A percentile compares a stretch with the other conserved stretches of the same genome.
phyloP scores from a whole-genome alignment of 768 basidiomycete species.

The Boletus subcaerulescens region DNA sequence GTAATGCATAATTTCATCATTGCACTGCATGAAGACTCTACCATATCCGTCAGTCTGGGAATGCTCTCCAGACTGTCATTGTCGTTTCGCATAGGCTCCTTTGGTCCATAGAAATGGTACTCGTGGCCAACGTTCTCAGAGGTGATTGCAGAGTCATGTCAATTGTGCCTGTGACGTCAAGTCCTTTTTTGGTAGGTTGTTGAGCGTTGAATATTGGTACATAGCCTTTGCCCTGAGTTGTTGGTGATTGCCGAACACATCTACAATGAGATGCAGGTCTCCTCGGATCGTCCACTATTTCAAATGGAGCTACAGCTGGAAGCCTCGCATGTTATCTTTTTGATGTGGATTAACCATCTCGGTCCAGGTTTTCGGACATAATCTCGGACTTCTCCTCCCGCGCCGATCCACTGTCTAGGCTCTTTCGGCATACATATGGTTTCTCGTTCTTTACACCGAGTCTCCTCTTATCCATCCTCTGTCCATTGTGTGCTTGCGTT shows the following conservation, averaged over 20 bases:
- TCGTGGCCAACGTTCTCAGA: background rate
- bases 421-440: background rate
- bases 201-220: background rate
- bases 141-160: too few relatives aligned
- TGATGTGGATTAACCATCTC: background rate
- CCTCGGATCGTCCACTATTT: background rate
- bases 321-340: background rate
- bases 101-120: background rate
- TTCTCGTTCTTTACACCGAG: background rate
- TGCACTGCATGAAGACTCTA: background rate
- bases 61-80: background rate
- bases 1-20: background rate
- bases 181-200: conserved; percentile 2
- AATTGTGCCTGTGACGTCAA: conserved; percentile 9
- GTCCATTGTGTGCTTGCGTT: conserved; percentile 8
- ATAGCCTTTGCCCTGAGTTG: background rate
- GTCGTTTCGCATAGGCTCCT: background rate
- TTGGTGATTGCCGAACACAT: too few relatives aligned
- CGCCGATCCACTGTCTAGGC: background rate
- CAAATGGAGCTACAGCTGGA: background rate
- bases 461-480: too few relatives aligned
- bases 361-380: background rate
- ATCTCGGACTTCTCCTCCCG: background rate
- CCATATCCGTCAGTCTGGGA: background rate
- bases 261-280: background rate